phyloP scores from a whole-genome alignment of 768 basidiomycete genomes.

The Kwoniella sp. region DNA sequence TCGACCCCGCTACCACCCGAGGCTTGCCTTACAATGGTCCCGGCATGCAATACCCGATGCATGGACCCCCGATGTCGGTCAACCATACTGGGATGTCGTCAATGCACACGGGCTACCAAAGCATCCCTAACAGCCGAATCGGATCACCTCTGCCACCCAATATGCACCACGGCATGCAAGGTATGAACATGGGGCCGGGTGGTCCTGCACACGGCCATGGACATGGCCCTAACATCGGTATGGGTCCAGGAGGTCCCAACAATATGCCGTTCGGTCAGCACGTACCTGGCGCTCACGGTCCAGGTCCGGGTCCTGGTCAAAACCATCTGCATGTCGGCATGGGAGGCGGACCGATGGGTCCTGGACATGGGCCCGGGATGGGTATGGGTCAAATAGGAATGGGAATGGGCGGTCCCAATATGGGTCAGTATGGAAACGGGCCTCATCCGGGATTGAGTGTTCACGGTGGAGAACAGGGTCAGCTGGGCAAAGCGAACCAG shows the following conservation, averaged over 20 bases:
- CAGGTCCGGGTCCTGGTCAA: conserved; percentile 14
- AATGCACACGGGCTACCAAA: conserved; percentile 28
- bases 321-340: conserved; percentile 40
- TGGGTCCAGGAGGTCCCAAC: conserved; percentile 10
- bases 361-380: conserved; percentile 18
- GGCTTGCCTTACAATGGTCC: conserved; percentile 42
- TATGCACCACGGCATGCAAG: conserved; percentile 21
- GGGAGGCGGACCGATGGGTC: conserved; percentile 35
- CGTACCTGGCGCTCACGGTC: conserved; percentile 17
- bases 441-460: conserved; percentile 40
- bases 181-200: conserved; percentile 30
- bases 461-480: conserved; percentile 47
- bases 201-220: conserved; percentile 12
- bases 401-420: conserved; percentile 54
- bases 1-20: conserved; percentile 33
- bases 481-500: conserved; percentile 67
- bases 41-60: conserved; percentile 34
- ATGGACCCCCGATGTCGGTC: conserved; percentile 32
- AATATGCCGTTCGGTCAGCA: conserved; percentile 18
- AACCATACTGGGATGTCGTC: conserved; percentile 43
- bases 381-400: conserved; percentile 54
- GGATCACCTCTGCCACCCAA: conserved; percentile 24
- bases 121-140: conserved; percentile 25
- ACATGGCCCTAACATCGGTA: conserved; percentile 18
- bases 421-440: conserved; percentile 57